Base-by-base conservation (phyloP, 75 land plant species). In the Ceratopteris richardii region DNA sequence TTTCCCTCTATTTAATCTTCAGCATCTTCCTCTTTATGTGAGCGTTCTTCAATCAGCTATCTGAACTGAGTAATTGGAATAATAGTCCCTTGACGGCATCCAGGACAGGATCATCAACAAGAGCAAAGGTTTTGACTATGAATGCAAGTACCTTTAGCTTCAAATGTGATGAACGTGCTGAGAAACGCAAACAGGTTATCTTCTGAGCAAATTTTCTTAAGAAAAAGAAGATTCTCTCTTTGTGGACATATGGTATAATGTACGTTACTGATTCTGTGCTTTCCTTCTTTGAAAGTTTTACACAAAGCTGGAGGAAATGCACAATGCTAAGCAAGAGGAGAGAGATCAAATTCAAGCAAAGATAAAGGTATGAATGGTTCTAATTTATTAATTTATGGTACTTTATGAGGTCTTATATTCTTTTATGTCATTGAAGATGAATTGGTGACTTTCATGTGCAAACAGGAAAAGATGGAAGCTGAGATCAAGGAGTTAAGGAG, bases 171-270 rank as follows among this genome's bases (percentile, higher is more conserved):
- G 80, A 79, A 18, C 80, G 86, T 59, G 70, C 79, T 0, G 80
- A 80, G 50, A 83, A 69, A 40, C 60, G 86, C 36, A 83, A 62
- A 67, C 80, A 71, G 76, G 86, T n/a, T n/a, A n/a, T n/a, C n/a
- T n/a, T n/a, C n/a, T n/a, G n/a, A n/a, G n/a, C n/a, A n/a, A n/a
- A n/a, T n/a, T n/a, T n/a, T n/a, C n/a, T n/a, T n/a, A n/a, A n/a
- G n/a, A n/a, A n/a, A n/a, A n/a, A n/a, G n/a, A n/a, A n/a, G n/a
- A n/a, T n/a, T n/a, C n/a, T n/a, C n/a, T n/a, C n/a, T n/a, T n/a
- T n/a, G n/a, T n/a, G n/a, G n/a, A n/a, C n/a, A n/a, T n/a, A n/a
- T n/a, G n/a, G n/a, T n/a, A n/a, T n/a, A n/a, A n/a, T n/a, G n/a
- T n/a, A n/a, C n/a, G n/a, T n/a, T n/a, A n/a, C n/a, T n/a, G n/a